A percentile compares a stretch with the other conserved stretches of the same genome.
Conservation (phyloP, 1,284 basidiomycete genomes). For the Irpex rosettiformis region DNA sequence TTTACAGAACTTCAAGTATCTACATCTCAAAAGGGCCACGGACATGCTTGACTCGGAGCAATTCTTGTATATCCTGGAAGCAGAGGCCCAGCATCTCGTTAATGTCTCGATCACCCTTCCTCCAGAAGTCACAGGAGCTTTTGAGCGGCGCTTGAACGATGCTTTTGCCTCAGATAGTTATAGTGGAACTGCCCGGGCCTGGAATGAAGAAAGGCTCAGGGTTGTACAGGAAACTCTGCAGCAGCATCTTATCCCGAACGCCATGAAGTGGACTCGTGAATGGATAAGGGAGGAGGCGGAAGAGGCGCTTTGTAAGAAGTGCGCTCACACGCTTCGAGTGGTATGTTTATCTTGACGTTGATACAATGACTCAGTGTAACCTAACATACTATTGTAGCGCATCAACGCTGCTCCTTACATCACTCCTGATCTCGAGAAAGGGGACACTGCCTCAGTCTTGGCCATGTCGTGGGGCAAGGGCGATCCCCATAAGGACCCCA, state of each 20-base stretch:
- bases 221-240: constrained; percentile 80
- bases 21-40: constrained; percentile 77
- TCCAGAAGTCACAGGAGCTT: constrained; percentile 55
- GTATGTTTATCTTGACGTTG: constrained; percentile 41
- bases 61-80: constrained; percentile 89
- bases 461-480: constrained; percentile 95
- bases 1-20: constrained; percentile 90
- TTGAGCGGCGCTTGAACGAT: constrained; percentile 75
- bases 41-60: constrained; percentile 74
- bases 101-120: constrained; percentile 73
- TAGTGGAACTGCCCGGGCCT: constrained; percentile 82
- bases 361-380: no score
- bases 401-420: constrained; percentile 75
- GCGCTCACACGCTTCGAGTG: constrained; percentile 66
- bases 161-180: constrained; percentile 86
- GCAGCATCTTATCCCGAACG: constrained; percentile 79
- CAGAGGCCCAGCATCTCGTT: constrained; percentile 87
- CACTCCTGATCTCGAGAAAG: constrained; percentile 57
- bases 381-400: constrained; percentile 39
- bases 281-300: constrained; percentile 90
- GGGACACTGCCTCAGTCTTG: constrained; percentile 81
- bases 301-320: constrained; percentile 71
- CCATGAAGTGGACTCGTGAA: constrained; percentile 85
- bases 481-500: constrained; percentile 87
- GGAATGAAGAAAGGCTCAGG: constrained; percentile 86